A percentile compares a stretch with the other conserved stretches of the same genome.
phyloP scores from a whole-genome alignment of 192 early-diverging fungal genomes.

The Entophlyctis luteolus region DNA sequence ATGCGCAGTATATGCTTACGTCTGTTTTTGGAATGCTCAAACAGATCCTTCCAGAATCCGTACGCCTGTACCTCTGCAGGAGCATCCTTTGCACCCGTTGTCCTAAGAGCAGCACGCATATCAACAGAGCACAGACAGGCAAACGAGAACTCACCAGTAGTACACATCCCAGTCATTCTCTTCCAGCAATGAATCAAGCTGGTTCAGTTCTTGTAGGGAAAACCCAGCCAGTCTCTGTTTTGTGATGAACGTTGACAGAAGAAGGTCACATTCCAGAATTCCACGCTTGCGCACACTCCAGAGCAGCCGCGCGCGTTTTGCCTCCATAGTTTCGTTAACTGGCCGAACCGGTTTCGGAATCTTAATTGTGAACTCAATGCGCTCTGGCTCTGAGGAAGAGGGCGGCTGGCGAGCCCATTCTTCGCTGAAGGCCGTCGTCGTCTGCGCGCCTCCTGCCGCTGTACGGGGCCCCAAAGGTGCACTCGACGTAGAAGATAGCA shows the following conservation, averaged over 20 bases:
- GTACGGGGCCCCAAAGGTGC: too few relatives aligned
- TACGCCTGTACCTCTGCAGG: slow-evolving; percentile 38
- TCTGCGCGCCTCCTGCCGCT: background rate
- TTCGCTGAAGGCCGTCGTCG: slow-evolving; percentile 11
- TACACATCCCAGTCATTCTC: slow-evolving; percentile 97
- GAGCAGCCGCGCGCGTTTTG: slow-evolving; percentile 74
- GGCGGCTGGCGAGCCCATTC: slow-evolving; percentile 36
- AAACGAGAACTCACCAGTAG: slow-evolving; percentile 63
- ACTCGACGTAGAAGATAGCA: too few relatives aligned
- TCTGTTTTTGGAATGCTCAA: slow-evolving; percentile 75
- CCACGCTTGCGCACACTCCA: slow-evolving; percentile 90
- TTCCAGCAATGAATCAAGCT: slow-evolving; percentile 76
- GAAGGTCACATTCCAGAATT: slow-evolving; percentile 87
- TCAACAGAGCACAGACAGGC: background rate
- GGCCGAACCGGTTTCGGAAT: slow-evolving; percentile 57
- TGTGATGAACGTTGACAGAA: slow-evolving; percentile 83
- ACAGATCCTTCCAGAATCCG: slow-evolving; percentile 43
- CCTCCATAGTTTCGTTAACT: slow-evolving; percentile 60
- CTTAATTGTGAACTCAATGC: slow-evolving; percentile 26
- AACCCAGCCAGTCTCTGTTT: slow-evolving; percentile 53
- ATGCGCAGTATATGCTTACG: slow-evolving; percentile 72
- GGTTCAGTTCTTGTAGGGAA: slow-evolving; percentile 55
- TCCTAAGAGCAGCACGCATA: background rate
- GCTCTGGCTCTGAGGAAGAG: slow-evolving; percentile 1
- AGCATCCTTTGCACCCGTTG: slow-evolving; percentile 43